These are phyloP conservation scores for Serendipita sp. DNA, from an alignment of 768 basidiomycete species.

Conservation along the genomic window DNA sequence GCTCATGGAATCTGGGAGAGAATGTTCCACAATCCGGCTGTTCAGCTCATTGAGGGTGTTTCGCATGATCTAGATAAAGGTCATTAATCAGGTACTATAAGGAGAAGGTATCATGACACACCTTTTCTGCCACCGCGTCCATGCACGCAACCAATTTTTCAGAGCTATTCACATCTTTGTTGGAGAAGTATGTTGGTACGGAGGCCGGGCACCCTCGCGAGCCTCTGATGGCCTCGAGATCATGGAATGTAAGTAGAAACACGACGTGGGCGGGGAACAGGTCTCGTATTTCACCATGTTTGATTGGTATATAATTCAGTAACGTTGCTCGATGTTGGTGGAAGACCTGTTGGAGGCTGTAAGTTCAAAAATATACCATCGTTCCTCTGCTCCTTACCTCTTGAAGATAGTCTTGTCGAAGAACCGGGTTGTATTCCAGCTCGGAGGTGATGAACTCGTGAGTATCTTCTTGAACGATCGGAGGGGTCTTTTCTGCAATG, in stretches of 20 bases:
- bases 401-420: constrained; percentile 69
- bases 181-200: constrained; percentile 72
- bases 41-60: constrained; percentile 59
- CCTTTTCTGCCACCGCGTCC: constrained; percentile 78
- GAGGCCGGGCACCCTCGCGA: constrained; percentile 64
- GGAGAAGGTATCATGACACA: constrained; percentile 15
- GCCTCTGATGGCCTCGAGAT: constrained; percentile 76
- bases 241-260: constrained; percentile 70
- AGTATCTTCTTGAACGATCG: constrained; percentile 64
- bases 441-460: constrained; percentile 74
- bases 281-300: constrained; percentile 49
- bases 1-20: constrained; percentile 50
- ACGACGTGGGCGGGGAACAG: constrained; percentile 72
- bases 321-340: constrained; percentile 49
- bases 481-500: constrained; percentile 76
- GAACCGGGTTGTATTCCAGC: constrained; percentile 80
- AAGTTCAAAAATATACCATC: not conserved
- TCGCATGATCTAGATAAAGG: constrained; percentile 46
- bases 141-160: constrained; percentile 53
- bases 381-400: constrained; percentile 30
- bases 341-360: constrained; percentile 35
- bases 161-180: constrained; percentile 66
- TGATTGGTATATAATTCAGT: constrained; percentile 45
- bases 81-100: constrained; percentile 5
- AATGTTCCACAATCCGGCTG: constrained; percentile 59